A percentile compares a stretch with the other conserved stretches of the same genome.
These are phyloP conservation scores for Macrotyloma uniflorum DNA, from an alignment of 306 rosid species.

Conservation along the genomic window DNA sequence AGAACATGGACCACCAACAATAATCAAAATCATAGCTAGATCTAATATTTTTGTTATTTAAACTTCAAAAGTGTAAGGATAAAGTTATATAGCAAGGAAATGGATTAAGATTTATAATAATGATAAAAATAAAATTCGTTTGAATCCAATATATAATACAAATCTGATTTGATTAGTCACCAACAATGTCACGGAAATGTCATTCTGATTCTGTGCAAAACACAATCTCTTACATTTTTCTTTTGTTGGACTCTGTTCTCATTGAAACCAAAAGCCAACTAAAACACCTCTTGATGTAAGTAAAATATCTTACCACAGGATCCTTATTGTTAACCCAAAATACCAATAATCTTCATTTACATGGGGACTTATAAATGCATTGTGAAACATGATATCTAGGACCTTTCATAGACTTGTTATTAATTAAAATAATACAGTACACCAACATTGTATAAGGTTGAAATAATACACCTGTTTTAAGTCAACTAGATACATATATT, in stretches of 20 bases:
- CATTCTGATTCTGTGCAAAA: slow-evolving; percentile 7
- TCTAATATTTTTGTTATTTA: neutral
- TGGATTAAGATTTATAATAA: no score
- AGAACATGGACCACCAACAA: neutral
- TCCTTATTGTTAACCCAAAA: neutral
- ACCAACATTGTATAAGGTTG: neutral
- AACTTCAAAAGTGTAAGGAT: no score
- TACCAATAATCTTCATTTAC: neutral
- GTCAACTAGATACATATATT: slow-evolving; percentile 23
- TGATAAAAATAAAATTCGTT: neutral
- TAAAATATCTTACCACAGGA: neutral
- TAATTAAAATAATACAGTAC: neutral
- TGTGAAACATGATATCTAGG: neutral
- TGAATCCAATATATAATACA: neutral
- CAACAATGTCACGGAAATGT: neutral
- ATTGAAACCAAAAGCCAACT: neutral
- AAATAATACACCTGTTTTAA: neutral
- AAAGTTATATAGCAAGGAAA: no score
- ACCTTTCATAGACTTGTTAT: neutral
- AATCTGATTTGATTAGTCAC: neutral
- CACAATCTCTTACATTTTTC: slow-evolving; percentile 9
- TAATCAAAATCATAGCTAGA: neutral
- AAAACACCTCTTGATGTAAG: slow-evolving; percentile 9
- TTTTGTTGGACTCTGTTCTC: neutral
- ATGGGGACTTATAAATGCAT: neutral